These are phyloP conservation scores for Lagenidium sp. DNA, from an alignment of 352 stramenopile genomes.

Conservation along the genomic window DNA sequence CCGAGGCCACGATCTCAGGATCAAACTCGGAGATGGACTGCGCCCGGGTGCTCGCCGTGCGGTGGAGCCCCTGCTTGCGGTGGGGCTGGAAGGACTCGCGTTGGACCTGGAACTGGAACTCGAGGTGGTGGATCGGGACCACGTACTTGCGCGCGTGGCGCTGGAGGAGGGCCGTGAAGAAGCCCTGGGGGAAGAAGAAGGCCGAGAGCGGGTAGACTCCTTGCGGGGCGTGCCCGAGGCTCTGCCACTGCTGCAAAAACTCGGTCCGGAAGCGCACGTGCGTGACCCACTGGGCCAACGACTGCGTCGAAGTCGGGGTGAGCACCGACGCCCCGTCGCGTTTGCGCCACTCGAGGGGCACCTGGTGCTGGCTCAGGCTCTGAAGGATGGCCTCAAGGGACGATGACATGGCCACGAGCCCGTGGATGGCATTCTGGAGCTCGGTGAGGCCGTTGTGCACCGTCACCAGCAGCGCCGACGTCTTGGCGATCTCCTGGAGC, in stretches of 20 bases:
- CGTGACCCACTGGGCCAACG: slow-evolving; percentile 42
- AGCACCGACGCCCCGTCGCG: slow-evolving; percentile 21
- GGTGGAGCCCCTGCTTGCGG: slow-evolving; percentile 10
- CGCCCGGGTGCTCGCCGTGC: slow-evolving; percentile 1
- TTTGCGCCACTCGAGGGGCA: slow-evolving; percentile 46
- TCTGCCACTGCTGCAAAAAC: slow-evolving; percentile 50
- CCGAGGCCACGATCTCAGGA: slow-evolving; percentile 11
- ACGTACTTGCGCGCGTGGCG: slow-evolving; percentile 54
- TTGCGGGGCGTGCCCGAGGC: slow-evolving; percentile 12
- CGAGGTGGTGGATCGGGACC: slow-evolving; percentile 66
- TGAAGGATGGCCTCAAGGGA: slow-evolving; percentile 41
- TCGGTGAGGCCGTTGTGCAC: slow-evolving; percentile 31
- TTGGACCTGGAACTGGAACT: slow-evolving; percentile 51
- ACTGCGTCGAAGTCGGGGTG: slow-evolving; percentile 20
- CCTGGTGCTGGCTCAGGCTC: slow-evolving; percentile 36
- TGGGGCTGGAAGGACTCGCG: slow-evolving; percentile 11
- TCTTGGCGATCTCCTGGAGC: slow-evolving; percentile 49
- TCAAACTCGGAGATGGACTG: slow-evolving; percentile 10
- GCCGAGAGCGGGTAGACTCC: slow-evolving; percentile 46
- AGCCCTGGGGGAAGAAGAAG: slow-evolving; percentile 65
- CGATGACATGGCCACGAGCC: slow-evolving; percentile 42
- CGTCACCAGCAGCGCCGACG: slow-evolving; percentile 28
- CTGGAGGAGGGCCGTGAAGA: slow-evolving; percentile 76
- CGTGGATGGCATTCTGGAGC: slow-evolving; percentile 48
- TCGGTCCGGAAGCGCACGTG: slow-evolving; percentile 42